phyloP scores from a whole-genome alignment of 2,329 filamentous ascomycete species.

The Blumeria hordei region DNA sequence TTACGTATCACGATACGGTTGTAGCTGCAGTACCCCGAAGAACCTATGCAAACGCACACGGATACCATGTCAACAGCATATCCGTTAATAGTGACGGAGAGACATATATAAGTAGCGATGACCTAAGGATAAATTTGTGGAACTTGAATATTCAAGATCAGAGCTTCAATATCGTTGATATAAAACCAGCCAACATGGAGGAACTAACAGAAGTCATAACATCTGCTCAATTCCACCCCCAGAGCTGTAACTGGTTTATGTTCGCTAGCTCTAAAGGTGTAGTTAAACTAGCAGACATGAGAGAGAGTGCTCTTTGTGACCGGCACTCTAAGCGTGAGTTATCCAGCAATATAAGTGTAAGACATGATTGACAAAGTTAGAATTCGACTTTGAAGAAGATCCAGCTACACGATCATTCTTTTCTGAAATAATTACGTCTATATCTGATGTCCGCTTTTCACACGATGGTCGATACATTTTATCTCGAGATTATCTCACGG shows the following conservation, averaged over 20 bases:
- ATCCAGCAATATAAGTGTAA: neutral
- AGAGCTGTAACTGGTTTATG: slow-evolving; percentile 99
- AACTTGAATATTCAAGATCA: slow-evolving; percentile 98
- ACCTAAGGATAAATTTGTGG: slow-evolving; percentile 94
- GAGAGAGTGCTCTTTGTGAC: slow-evolving; percentile 86
- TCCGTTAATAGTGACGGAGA: slow-evolving; percentile 99
- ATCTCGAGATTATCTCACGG: slow-evolving; percentile 89
- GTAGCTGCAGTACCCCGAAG: slow-evolving; percentile 87
- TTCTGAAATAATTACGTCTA: slow-evolving; percentile 97
- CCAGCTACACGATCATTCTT: slow-evolving; percentile 95
- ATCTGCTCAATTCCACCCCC: slow-evolving; percentile 87
- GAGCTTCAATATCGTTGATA: slow-evolving; percentile 99
- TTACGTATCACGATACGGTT: slow-evolving; percentile 96
- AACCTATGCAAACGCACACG: slow-evolving; percentile 94
- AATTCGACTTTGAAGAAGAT: slow-evolving; percentile 98
- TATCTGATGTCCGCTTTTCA: slow-evolving; percentile 95
- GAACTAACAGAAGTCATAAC: slow-evolving; percentile 98
- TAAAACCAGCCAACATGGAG: slow-evolving; percentile 99
- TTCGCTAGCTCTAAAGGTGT: slow-evolving; percentile 98
- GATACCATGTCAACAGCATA: slow-evolving; percentile 99
- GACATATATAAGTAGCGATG: slow-evolving; percentile 97
- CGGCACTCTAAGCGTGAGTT: slow-evolving; percentile 68
- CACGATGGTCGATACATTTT: slow-evolving; percentile 91
- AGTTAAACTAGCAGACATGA: slow-evolving; percentile 97
- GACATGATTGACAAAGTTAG: slow-evolving; percentile 25